phyloP scores from a whole-genome alignment of 208 protist species.

The Trypanosoma scelopori region DNA sequence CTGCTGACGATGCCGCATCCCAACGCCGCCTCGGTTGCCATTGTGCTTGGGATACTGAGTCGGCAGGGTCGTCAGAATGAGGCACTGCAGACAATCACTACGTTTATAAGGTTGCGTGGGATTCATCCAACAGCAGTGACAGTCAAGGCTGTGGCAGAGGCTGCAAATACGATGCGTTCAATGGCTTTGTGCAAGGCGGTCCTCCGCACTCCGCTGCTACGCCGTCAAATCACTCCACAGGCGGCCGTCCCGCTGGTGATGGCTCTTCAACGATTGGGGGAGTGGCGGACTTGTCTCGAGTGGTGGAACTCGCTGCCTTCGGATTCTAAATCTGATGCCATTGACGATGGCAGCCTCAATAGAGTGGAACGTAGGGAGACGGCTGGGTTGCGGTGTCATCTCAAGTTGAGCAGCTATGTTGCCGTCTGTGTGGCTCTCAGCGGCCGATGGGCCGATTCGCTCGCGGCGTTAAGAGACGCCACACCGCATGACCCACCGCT shows the following conservation, averaged over 20 bases:
- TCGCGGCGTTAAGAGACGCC: slow-evolving; percentile 34
- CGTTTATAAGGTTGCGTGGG: slow-evolving; percentile 12
- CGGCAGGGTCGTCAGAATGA: slow-evolving; percentile 24
- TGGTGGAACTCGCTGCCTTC: slow-evolving; percentile 27
- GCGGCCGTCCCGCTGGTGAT: slow-evolving; percentile 24
- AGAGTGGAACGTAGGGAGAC: not conserved
- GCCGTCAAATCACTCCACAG: slow-evolving; percentile 2
- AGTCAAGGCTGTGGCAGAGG: slow-evolving; percentile 22
- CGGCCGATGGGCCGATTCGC: slow-evolving; percentile 20
- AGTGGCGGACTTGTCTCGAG: slow-evolving; percentile 17
- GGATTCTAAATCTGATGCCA: not conserved
- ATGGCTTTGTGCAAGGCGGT: slow-evolving; percentile 9
- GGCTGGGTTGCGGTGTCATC: slow-evolving; percentile 32
- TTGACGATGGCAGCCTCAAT: not conserved
- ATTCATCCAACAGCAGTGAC: slow-evolving; percentile 20
- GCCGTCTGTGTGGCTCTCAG: slow-evolving; percentile 41
- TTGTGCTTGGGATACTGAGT: slow-evolving; percentile 19
- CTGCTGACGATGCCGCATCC: slow-evolving; percentile 18
- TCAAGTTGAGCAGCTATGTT: slow-evolving; percentile 65
- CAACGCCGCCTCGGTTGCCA: slow-evolving; percentile 26
- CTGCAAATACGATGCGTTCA: slow-evolving; percentile 33
- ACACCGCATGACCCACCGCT: slow-evolving; percentile 27
- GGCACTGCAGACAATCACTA: slow-evolving; percentile 11
- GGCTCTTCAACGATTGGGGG: slow-evolving; percentile 20
- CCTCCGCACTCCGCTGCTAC: slow-evolving; percentile 10